Evolutionary conservation across 2,329 filamentous ascomycete genomes (phyloP), one percentile per base, ranked within the genome.

Genomic region (Elsinoe perseae): DNA sequence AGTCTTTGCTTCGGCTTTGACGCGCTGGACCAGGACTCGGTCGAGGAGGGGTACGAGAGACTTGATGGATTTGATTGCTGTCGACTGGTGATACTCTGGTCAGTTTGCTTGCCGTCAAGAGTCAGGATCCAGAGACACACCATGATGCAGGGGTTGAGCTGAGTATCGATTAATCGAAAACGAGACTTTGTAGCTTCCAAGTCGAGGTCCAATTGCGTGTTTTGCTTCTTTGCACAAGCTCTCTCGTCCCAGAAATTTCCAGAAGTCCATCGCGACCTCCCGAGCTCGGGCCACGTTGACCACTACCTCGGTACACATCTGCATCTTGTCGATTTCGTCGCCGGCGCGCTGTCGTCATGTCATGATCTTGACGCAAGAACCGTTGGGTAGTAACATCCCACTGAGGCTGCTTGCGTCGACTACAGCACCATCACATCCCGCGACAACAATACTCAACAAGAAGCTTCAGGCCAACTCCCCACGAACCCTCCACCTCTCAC

Each of bases 1-100:
- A 50, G 93, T 98, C 82, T 96, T 96, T 71, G 90, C 75, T 77
- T 97, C 92, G 69, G 92, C 88, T 80, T 97, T 97, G 78, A 96
- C 77, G 76, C 93, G 89, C 84, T 98, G 93, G 65, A 98, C 89
- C 63, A 98, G 86, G 66, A 98, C 90, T 68, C 93, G 92, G 84
- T 98, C 93, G 75, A 98, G 85, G 65, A 98, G 91, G 61, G 93
- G 93, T 59, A 86, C 87, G 68, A 98, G 91, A 69, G 85, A 85
- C 77, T 92, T 93, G 83, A 98, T 91, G 73, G 87, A 95, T 75
- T 92, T 93, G 78, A 97, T 83, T 64, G 91, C 82, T 65, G 74
- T 68, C 43, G 69, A 62, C 69, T 71, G 59, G 18, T 14, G 3
- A 16, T 21, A 14, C 14, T 34, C 16, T 20, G 18, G 18, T 52